Conservation (phyloP, 345 rosid genomes). For the Xanthoceras sorbifolium region DNA sequence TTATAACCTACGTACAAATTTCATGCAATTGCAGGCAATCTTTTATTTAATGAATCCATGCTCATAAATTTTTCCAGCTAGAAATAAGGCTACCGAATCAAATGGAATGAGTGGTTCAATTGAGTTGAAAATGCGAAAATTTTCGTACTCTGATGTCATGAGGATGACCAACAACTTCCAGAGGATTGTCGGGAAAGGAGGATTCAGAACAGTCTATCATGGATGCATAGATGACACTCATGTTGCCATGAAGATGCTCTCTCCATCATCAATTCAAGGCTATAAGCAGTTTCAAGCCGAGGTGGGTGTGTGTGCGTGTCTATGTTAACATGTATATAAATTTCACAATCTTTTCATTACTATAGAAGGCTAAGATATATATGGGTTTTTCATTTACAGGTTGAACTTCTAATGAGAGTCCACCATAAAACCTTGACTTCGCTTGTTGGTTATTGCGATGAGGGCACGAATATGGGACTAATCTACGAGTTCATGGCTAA, state of each 20-base stretch:
- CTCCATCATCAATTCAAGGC: too few species aligned
- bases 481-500: constrained; percentile 24
- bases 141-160: constrained; percentile 20
- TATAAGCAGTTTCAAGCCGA: constrained; percentile 24
- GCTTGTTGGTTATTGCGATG: constrained; percentile 25
- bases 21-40: too few species aligned
- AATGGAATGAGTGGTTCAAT: neutral
- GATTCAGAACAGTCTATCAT: constrained; percentile 32
- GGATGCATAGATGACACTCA: constrained; percentile 24
- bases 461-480: neutral
- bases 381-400: neutral
- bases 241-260: constrained; percentile 39
- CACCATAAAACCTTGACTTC: constrained; percentile 25
- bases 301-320: neutral
- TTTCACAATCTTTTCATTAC: too few species aligned
- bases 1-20: too few species aligned
- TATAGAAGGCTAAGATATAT: too few species aligned
- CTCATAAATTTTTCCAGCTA: neutral
- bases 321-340: neutral
- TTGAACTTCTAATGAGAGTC: constrained; percentile 14
- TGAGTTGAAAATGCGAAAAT: constrained; percentile 26
- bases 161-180: constrained; percentile 30
- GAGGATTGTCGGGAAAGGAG: constrained; percentile 33
- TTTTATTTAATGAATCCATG: neutral
- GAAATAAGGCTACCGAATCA: too few species aligned